Percentiles rank a stretch among this genome's conserved stretches.
These are phyloP conservation scores for Saururus chinensis DNA, from an alignment of 164 flowering plant species.

Conservation along the genomic window DNA sequence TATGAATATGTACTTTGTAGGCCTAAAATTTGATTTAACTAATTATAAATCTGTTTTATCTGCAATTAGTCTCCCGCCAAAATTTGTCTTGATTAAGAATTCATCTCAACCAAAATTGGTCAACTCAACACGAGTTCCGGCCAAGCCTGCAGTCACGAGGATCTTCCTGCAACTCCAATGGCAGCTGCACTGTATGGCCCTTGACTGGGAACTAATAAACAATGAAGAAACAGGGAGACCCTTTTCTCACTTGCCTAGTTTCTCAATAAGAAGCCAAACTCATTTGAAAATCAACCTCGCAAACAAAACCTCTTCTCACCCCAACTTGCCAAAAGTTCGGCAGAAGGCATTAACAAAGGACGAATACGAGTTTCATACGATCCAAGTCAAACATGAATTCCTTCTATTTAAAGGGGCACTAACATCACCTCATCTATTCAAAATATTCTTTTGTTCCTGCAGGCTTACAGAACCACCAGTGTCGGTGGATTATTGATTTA, in stretches of 20 bases:
- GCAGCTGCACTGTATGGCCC: slow-evolving; percentile 11
- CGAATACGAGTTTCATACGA: slow-evolving; percentile 11
- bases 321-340: slow-evolving; percentile 31
- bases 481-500: neutral
- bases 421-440: slow-evolving; percentile 2
- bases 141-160: neutral
- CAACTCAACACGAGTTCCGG: neutral
- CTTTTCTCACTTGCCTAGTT: slow-evolving; percentile 4
- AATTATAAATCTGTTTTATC: too few relatives aligned
- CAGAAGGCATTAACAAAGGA: slow-evolving; percentile 17
- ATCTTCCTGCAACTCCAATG: slow-evolving; percentile 17
- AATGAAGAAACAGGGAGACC: slow-evolving; percentile 1
- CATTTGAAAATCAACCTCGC: slow-evolving; percentile 10
- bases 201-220: neutral
- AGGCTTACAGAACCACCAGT: slow-evolving; percentile 10
- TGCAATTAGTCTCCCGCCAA: neutral
- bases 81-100: too few relatives aligned
- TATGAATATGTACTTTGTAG: too few relatives aligned
- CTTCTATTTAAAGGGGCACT: slow-evolving; percentile 6
- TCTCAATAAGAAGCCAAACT: slow-evolving; percentile 17
- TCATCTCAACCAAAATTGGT: neutral
- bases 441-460: slow-evolving; percentile 7
- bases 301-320: slow-evolving; percentile 11
- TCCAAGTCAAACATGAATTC: slow-evolving; percentile 21
- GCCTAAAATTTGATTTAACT: neutral